Conservation (phyloP, 2,329 filamentous ascomycete species). For the Scedosporium boydii region DNA sequence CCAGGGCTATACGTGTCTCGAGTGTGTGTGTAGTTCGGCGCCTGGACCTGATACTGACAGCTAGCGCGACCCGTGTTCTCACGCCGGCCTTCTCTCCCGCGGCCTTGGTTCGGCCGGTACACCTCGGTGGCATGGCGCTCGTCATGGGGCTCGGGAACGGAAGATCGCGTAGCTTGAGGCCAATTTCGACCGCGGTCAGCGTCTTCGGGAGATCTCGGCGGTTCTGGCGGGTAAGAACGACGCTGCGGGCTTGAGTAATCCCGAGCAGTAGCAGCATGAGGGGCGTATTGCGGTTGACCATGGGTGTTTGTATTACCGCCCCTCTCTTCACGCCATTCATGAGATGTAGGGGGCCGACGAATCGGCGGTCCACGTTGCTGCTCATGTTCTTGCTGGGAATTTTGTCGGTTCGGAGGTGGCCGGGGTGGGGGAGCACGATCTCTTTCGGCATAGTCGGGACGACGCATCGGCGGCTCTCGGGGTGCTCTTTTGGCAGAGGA, state of each 20-base stretch:
- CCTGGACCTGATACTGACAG: not conserved
- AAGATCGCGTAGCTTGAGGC: not conserved
- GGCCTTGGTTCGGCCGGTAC: not conserved
- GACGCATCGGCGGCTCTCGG: not conserved
- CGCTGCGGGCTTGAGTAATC: not conserved
- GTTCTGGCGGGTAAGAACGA: not conserved
- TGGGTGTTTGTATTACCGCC: not conserved
- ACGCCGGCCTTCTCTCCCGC: not conserved
- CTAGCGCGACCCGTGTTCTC: not conserved
- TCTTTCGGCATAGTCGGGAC: not conserved
- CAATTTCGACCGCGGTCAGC: not conserved
- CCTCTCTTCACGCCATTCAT: not conserved
- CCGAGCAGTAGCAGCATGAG: not conserved
- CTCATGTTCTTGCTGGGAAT: not conserved
- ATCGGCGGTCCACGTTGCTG: not conserved
- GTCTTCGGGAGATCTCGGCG: not conserved
- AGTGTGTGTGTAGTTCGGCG: not conserved
- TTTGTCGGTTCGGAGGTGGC: not conserved
- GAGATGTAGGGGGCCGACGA: not conserved
- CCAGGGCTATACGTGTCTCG: not conserved
- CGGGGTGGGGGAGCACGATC: not conserved
- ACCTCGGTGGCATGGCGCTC: not conserved
- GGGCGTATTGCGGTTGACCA: not conserved
- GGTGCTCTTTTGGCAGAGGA: not conserved
- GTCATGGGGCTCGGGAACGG: not conserved